Conservation (phyloP, 805 yeast species). For the Myxozyma neglecta region DNA sequence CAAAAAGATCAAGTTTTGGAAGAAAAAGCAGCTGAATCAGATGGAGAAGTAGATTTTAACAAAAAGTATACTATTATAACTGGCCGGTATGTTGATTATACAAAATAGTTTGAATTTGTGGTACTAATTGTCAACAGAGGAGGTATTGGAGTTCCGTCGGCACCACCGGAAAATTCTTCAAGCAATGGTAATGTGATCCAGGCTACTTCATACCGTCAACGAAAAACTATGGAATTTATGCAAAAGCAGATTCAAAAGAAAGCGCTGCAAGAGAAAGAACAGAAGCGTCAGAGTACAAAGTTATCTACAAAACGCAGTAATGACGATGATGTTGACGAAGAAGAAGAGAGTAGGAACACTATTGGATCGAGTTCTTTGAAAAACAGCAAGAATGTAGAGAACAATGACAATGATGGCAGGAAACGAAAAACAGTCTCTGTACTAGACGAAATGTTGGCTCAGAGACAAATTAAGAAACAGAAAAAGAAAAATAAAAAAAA, state of each 20-base stretch:
- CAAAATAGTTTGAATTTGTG: neutral
- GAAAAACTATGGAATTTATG: conserved; percentile 26
- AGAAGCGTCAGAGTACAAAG: neutral
- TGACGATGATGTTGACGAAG: conserved; percentile 6
- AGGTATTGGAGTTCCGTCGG: conserved; percentile 21
- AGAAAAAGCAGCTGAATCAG: neutral
- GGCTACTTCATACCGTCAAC: conserved; percentile 20
- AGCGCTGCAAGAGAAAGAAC: neutral
- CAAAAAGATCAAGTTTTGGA: conserved; percentile 1
- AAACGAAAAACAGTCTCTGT: conserved; percentile 9
- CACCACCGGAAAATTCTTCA: neutral
- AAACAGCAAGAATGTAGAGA: neutral
- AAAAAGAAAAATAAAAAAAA: conserved; percentile 2
- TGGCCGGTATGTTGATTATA: conserved; percentile 13
- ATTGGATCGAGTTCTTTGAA: neutral
- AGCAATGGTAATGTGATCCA: neutral
- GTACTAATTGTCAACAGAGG: conserved; percentile 2
- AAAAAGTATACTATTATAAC: conserved; percentile 16
- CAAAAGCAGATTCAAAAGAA: conserved; percentile 23
- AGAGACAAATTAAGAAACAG: conserved; percentile 1
- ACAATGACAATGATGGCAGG: neutral
- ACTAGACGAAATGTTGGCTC: conserved; percentile 9
- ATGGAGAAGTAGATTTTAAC: conserved; percentile 17
- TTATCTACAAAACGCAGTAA: neutral
- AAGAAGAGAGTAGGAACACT: conserved; percentile 18